Evolutionary conservation across 257 asterid species (phyloP), one percentile per base, ranked within the genome.

Genomic region (Ajuga chamaepitys): DNA sequence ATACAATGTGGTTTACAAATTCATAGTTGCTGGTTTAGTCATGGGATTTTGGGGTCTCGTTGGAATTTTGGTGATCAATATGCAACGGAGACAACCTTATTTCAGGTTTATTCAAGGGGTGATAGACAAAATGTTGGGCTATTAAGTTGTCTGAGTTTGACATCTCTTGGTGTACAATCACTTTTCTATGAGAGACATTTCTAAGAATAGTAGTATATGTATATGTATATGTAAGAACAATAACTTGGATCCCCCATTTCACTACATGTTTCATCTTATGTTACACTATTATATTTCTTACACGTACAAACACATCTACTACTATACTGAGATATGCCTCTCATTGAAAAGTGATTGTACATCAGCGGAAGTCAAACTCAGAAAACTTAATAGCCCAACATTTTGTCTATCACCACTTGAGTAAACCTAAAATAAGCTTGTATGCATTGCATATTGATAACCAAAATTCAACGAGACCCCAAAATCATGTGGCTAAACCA

Each of bases 401-500:
- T 41, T 11, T 41, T 41, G 13, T 12, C 47, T 4, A 11, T 11
- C 12, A 41, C 47, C 5, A 3, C 47, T 41, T 66, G 42, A 7
- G 25, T 10, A 9, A 4, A 53, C 6, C 42, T 13, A 17, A 67
- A 67, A 25, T 55, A 67, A 44, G 47, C 64, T 1, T 26, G 16
- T 3, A 58, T 55, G 58, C 72, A 67, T 11, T 21, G 44, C 9
- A 8, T 28, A 9, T 55, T 67, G 46, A 42, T 18, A 1, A 55
- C 10, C 4, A 67, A 14, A 16, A 42, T 13, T 26, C 72, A 25
- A 42, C 18, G 14, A 37, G 7, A 0, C 58, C 65, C 65, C 47
- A 67, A 56, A 67, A 44, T 4, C 65, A 66, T 3, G 51, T 44
- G 45, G 51, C 73, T 20, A 68, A 20, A 45, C 73, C 73, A 41